Conservation (phyloP, 2,329 filamentous ascomycete species). For the Fusarium sp. region DNA sequence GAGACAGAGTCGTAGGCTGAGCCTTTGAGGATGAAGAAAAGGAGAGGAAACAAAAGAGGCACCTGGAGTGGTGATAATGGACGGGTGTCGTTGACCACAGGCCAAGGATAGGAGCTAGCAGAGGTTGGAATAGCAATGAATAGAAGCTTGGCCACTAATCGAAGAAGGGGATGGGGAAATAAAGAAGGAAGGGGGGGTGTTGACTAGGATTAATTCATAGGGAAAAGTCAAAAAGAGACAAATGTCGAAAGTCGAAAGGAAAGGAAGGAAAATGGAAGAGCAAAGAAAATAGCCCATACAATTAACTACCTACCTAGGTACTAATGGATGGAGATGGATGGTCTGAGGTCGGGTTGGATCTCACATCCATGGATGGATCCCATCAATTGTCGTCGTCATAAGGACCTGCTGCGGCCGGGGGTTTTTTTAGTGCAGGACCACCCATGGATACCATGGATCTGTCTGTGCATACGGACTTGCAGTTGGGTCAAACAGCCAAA, state of each 20-base stretch:
- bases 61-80: slow-evolving; percentile 35
- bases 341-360: slow-evolving; percentile 28
- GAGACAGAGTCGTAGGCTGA: slow-evolving; percentile 27
- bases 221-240: slow-evolving; percentile 2
- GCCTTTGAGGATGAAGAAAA: slow-evolving; percentile 12
- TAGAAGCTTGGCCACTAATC: slow-evolving; percentile 15
- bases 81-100: slow-evolving; percentile 10
- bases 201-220: slow-evolving; percentile 16
- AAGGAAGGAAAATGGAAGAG: slow-evolving; percentile 35
- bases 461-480: slow-evolving; percentile 21
- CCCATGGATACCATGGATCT: slow-evolving; percentile 16
- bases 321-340: slow-evolving; percentile 21
- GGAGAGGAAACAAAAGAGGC: slow-evolving; percentile 9
- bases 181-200: slow-evolving; percentile 1
- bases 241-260: slow-evolving; percentile 11
- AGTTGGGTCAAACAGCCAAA: slow-evolving; percentile 21
- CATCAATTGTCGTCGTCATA: slow-evolving; percentile 36
- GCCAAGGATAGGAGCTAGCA: slow-evolving; percentile 7
- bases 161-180: slow-evolving; percentile 14
- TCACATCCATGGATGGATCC: slow-evolving; percentile 10
- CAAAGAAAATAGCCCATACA: slow-evolving; percentile 18
- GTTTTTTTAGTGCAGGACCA: slow-evolving; percentile 23
- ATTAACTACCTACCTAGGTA: background rate
- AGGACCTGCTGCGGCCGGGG: slow-evolving; percentile 28
- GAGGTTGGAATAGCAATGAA: slow-evolving; percentile 7